These are phyloP conservation scores for Leishmania turanica DNA, from an alignment of 208 protist genomes.

Conservation along the genomic window DNA sequence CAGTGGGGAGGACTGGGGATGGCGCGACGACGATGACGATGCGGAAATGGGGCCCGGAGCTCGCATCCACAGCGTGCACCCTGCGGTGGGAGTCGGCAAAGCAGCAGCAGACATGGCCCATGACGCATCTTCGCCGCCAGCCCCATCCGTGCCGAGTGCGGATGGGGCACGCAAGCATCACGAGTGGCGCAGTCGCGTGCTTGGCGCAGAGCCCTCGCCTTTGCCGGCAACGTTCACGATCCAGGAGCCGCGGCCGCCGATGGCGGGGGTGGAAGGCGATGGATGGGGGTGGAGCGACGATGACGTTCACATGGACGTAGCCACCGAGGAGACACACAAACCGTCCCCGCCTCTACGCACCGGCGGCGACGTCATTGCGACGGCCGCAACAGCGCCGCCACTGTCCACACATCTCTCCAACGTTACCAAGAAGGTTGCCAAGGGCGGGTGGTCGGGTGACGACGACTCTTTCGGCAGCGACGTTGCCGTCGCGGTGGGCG, in stretches of 20 bases:
- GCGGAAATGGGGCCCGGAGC: neutral
- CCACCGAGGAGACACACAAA: neutral
- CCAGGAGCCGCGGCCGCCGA: neutral
- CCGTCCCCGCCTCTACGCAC: neutral
- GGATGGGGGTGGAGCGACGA: constrained; percentile 16
- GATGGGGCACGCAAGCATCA: neutral
- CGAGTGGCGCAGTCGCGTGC: neutral
- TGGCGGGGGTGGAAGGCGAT: neutral
- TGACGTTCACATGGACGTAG: too few relatives aligned
- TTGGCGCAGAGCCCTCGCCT: neutral
- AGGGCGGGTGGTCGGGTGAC: constrained; percentile 10
- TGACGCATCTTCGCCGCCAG: neutral
- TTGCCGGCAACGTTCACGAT: neutral
- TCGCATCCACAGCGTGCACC: neutral
- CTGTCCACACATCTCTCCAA: neutral
- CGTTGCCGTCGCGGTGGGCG: neutral
- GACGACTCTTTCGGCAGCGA: constrained; percentile 6
- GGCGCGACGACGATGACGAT: constrained; percentile 13
- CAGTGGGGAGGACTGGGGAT: constrained; percentile 19
- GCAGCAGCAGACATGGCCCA: neutral
- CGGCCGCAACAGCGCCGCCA: neutral
- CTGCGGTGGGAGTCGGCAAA: neutral
- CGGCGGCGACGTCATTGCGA: neutral
- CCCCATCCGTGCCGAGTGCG: neutral
- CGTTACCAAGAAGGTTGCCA: neutral